These are phyloP conservation scores for Sphagnum contortum DNA, from an alignment of 225 moss, liverwort and hornwort genomes.

Conservation along the genomic window DNA sequence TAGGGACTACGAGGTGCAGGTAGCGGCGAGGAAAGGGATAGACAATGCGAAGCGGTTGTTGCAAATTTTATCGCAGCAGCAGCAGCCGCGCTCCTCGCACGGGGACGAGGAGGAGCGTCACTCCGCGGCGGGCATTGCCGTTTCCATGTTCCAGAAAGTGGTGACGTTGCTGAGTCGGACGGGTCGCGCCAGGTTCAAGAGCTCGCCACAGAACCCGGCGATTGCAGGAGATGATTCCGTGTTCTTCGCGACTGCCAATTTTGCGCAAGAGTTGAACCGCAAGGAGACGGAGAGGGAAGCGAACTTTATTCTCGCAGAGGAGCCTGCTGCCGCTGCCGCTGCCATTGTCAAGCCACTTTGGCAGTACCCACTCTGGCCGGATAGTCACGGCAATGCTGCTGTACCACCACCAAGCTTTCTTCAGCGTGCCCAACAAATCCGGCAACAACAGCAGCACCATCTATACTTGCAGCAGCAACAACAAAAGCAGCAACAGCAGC, in stretches of 20 bases:
- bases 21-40: conserved; percentile 10
- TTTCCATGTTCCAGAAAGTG: conserved; percentile 60
- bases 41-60: conserved; percentile 19
- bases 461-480: conserved; percentile 14
- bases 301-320: too few relatives aligned
- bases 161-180: conserved; percentile 46
- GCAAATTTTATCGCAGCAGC: conserved; percentile 7
- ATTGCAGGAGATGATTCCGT: conserved; percentile 10
- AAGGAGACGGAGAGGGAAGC: too few relatives aligned
- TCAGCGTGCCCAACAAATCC: conserved; percentile 4
- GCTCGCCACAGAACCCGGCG: conserved; percentile 10
- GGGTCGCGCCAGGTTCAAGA: conserved; percentile 63
- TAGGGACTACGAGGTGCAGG: conserved; percentile 16
- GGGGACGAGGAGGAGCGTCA: conserved; percentile 16
- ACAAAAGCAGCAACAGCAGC: conserved; percentile 8
- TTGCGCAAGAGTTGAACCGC: conserved; percentile 15
- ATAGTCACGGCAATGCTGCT: too few relatives aligned
- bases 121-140: conserved; percentile 24
- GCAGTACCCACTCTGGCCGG: conserved; percentile 6
- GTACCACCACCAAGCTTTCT: too few relatives aligned
- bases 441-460: conserved; percentile 9
- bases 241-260: conserved; percentile 33
- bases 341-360: too few relatives aligned
- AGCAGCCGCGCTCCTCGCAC: neutral
- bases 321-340: neutral